Base-by-base conservation (phyloP, 1,284 basidiomycete species). In the Ustilago lituana region DNA sequence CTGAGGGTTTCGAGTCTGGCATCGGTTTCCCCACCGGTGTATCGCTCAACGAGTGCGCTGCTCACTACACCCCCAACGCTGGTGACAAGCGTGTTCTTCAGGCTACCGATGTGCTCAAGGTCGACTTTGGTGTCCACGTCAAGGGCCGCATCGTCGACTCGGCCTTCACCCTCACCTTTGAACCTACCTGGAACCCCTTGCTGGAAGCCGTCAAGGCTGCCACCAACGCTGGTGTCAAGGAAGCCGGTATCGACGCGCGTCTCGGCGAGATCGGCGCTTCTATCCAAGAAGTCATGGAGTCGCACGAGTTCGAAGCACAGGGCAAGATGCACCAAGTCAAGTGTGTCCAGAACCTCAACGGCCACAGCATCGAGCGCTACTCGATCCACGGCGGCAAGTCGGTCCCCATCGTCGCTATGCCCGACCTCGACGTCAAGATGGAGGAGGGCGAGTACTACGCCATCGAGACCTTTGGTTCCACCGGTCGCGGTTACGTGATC, bases 391-490 rank as follows among this genome's bases (percentile, higher is more conserved):
- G 84, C 27, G 85, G 85, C 53, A 98, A 98, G 84, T 92, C 90
- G 0, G 90, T 99, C 0, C 87, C 92, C 39, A 88, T 98, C 54
- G 92, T 98, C 38, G 73, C 74, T n/a, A 92, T 91, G 83, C 80
- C 65, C 87, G 89, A 52, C 92, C 95, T 82, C 87, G 89, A 77
- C 39, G 93, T 91, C 19, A 96, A 93, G 85, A 99, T 98, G 96
- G 96, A 98, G 82, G 96, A 99, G 84, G 95, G 94, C 32, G 96
- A 99, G 81, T 96, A 97, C 83, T 98, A 94, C 82, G 96, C 96
- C 14, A 97, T 99, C 67, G 96, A 99, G 84, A 98, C 96, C 0
- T 99, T 99, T 83, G 96, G 96, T 20, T 92, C 91, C 22, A 98
- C 95, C 0, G 96, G 96, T n/a, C 87, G 91, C 37, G 96, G 95